phyloP scores from a whole-genome alignment of 2,329 filamentous ascomycete genomes.

The Apiospora pterosperma region DNA sequence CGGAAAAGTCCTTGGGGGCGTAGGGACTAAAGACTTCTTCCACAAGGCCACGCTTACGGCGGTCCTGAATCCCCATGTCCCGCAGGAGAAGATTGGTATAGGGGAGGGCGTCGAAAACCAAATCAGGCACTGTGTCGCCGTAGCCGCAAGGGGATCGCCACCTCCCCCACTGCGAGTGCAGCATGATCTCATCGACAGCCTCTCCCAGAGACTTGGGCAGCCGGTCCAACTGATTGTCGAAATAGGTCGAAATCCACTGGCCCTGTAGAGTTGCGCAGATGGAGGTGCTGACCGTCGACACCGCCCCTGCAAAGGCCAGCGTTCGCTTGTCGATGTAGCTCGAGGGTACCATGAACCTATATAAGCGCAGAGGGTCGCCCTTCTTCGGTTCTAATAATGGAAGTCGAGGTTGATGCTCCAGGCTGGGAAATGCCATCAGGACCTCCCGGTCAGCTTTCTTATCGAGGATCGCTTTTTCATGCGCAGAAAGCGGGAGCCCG shows the following conservation, averaged over 20 bases:
- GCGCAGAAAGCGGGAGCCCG: too few relatives aligned
- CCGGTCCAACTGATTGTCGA: slow-evolving; percentile 29
- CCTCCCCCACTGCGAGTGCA: slow-evolving; percentile 49
- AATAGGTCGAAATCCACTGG: slow-evolving; percentile 55
- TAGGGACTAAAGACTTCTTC: slow-evolving; percentile 42
- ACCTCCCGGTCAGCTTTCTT: background rate
- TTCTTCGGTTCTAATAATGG: too few relatives aligned
- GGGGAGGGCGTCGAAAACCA: slow-evolving; percentile 57
- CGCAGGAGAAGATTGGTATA: slow-evolving; percentile 54
- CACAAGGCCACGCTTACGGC: slow-evolving; percentile 32
- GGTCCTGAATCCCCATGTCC: slow-evolving; percentile 47
- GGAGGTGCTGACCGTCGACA: slow-evolving; percentile 40
- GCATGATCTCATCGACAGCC: slow-evolving; percentile 35
- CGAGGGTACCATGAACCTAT: slow-evolving; percentile 42
- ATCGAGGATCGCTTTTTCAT: slow-evolving; percentile 11
- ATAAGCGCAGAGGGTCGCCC: too few relatives aligned
- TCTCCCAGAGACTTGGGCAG: background rate
- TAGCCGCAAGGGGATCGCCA: slow-evolving; percentile 50
- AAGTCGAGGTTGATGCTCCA: too few relatives aligned
- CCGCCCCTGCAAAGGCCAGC: slow-evolving; percentile 45
- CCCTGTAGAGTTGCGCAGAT: slow-evolving; percentile 43
- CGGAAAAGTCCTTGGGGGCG: slow-evolving; percentile 42
- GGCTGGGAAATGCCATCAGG: background rate
- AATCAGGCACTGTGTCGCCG: slow-evolving; percentile 46
- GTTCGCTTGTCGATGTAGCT: slow-evolving; percentile 29